A percentile compares a stretch with the other conserved stretches of the same genome.
phyloP scores from a whole-genome alignment of 257 asterid genomes.

The Solanum rostratum region DNA sequence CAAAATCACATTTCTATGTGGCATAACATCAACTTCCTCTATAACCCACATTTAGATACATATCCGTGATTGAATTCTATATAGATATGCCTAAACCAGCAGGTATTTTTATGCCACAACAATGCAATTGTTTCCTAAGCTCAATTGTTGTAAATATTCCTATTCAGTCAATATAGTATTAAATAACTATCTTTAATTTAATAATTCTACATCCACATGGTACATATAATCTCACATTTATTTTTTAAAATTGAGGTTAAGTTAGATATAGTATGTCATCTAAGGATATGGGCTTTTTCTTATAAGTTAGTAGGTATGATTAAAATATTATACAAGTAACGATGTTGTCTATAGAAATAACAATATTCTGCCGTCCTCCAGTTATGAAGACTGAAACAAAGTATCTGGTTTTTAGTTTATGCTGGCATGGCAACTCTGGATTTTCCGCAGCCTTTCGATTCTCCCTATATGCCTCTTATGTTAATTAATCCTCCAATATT shows the following conservation, averaged over 20 bases:
- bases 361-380: not conserved
- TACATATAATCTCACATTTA: not conserved
- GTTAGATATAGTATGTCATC: not conserved
- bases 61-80: too few relatives aligned
- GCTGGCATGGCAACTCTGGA: not conserved
- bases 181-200: not conserved
- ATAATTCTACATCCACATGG: not conserved
- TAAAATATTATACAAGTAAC: not conserved
- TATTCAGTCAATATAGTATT: not conserved
- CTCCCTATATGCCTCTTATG: not conserved
- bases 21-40: slow-evolving; percentile 16
- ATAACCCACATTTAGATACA: too few relatives aligned
- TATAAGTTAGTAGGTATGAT: not conserved
- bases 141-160: not conserved
- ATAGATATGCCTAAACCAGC: too few relatives aligned
- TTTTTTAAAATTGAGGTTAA: not conserved
- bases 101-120: too few relatives aligned
- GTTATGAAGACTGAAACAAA: not conserved
- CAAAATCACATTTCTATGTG: slow-evolving; percentile 26
- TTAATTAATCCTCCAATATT: not conserved
- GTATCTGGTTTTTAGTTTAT: not conserved
- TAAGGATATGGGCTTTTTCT: not conserved
- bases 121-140: too few relatives aligned
- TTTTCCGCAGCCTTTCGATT: not conserved
- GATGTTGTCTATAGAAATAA: not conserved